Percentiles rank a stretch among this genome's conserved stretches.
Evolutionary conservation across 1,284 basidiomycete species (phyloP).

Genomic region (Leccinum griseonigrum): DNA sequence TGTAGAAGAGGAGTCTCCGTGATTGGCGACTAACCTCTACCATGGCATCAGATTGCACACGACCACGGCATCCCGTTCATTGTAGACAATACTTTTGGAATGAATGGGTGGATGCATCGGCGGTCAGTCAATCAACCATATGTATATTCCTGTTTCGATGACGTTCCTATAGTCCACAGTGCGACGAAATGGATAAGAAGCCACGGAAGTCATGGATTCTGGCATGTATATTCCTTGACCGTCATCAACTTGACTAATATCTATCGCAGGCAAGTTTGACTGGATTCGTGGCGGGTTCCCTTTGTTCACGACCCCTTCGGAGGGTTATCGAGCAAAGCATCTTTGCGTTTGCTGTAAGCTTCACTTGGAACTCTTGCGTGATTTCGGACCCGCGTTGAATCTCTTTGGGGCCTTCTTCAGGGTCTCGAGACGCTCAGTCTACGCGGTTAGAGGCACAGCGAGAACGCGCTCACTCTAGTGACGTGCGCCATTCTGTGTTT

Average conservation of each 20-base stretch:
- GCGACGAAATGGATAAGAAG: conserved; percentile 93
- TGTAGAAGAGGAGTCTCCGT: neutral
- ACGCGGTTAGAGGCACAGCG: conserved; percentile 71
- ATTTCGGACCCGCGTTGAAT: conserved; percentile 74
- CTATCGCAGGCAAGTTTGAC: conserved; percentile 80
- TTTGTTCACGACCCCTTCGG: conserved; percentile 77
- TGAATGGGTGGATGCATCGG: conserved; percentile 76
- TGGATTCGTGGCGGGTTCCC: conserved; percentile 81
- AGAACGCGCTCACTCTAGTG: conserved; percentile 76
- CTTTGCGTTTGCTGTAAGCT: conserved; percentile 79
- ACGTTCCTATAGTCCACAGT: conserved; percentile 57
- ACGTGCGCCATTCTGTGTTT: conserved; percentile 36
- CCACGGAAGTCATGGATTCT: conserved; percentile 82
- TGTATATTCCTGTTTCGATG: neutral
- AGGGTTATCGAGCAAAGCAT: conserved; percentile 84
- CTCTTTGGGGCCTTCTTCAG: conserved; percentile 83
- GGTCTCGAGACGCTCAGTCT: conserved; percentile 87
- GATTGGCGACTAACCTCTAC: neutral
- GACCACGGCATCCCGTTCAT: conserved; percentile 74
- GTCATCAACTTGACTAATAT: conserved; percentile 11
- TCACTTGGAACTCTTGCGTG: conserved; percentile 73
- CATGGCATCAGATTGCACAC: conserved; percentile 58
- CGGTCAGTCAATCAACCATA: conserved; percentile 35
- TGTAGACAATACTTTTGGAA: conserved; percentile 91
- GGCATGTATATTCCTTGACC: conserved; percentile 70